Evolutionary conservation across 2,329 filamentous ascomycete species (phyloP).

Genomic region (Paracamarosporium sp.): DNA sequence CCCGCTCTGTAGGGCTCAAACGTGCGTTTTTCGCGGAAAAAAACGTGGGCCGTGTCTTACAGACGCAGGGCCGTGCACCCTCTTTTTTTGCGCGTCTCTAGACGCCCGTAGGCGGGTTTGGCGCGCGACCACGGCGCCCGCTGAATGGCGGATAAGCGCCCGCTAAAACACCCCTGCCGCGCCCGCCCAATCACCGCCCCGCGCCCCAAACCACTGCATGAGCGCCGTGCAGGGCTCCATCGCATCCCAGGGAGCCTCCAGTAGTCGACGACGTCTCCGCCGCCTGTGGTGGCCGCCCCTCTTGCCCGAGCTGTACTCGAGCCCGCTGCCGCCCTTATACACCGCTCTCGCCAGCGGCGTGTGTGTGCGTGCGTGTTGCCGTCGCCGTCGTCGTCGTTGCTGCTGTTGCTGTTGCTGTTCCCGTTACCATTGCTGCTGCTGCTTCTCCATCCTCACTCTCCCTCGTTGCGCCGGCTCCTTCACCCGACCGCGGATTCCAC

Average conservation of each 20-base stretch:
- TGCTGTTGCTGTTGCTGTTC: slow-evolving; percentile 22
- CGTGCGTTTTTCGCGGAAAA: slow-evolving; percentile 37
- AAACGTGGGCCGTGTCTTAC: slow-evolving; percentile 33
- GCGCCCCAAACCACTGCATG: slow-evolving; percentile 4
- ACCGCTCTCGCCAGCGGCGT: slow-evolving; percentile 36
- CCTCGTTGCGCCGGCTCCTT: background rate
- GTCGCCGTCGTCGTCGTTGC: slow-evolving; percentile 20
- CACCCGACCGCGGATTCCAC: background rate
- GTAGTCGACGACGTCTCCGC: slow-evolving; percentile 38
- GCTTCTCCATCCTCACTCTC: too few relatives aligned
- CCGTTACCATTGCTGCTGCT: background rate
- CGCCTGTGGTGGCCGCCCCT: slow-evolving; percentile 10
- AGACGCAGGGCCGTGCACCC: slow-evolving; percentile 32
- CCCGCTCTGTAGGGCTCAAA: slow-evolving; percentile 37
- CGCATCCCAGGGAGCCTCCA: slow-evolving; percentile 23
- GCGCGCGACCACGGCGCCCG: slow-evolving; percentile 12
- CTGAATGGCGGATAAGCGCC: slow-evolving; percentile 16
- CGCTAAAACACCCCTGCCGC: background rate
- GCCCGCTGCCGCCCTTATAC: slow-evolving; percentile 33
- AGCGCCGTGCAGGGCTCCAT: slow-evolving; percentile 20
- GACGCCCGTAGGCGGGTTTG: slow-evolving; percentile 27
- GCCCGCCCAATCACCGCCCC: slow-evolving; percentile 16
- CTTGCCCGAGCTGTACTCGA: slow-evolving; percentile 25
- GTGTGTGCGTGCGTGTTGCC: slow-evolving; percentile 20
- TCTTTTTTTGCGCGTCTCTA: slow-evolving; percentile 33